Evolutionary conservation across 2,329 filamentous ascomycete genomes (phyloP), one percentile per base, ranked within the genome.

Genomic region (Venturia asperata): DNA sequence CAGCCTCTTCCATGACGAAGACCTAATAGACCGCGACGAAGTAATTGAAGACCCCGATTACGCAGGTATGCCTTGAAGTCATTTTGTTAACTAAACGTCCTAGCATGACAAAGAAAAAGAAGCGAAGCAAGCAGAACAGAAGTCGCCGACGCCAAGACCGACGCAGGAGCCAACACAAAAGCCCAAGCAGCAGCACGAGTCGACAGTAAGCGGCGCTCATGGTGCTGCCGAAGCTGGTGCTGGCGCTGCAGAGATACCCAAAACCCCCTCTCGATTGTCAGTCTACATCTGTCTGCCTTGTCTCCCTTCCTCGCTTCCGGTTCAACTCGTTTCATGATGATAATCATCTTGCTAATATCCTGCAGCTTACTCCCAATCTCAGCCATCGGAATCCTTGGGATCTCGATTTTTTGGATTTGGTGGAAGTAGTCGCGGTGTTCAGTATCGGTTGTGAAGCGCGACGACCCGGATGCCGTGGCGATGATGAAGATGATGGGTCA

Each of bases 1-100:
- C 34, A 42, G 43, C 24, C 52, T 52, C 43, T 41, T 55, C 27
- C 43, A 58, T 17, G 63, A 64, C 30, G 47, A 47, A 64, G 63
- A 64, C 2, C 37, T 64, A 34, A 43, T 64, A 64, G 47, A 64
- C 39, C 30, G 47, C 13, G 63, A 64, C 45, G 63, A 64, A 39
- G 63, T 64, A 58, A 64, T 64, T 42, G 47, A 47, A 39, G 63
- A 64, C 24, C 63, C 63, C 30, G 63, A 64, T 27, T 64, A 52
- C 13, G 34, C 63, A 56, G 63, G 63, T 64, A 64, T 27, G 70
- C 42, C 17, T 30, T 27, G 13, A 21, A 37, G 4, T 10, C 34
- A n/a, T 37, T 58, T 58, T 58, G 19, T 58, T 58, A 58, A 58
- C 30, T 37, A 11, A 58, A 37, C 15, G 15, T 58, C 30, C 52